Evolutionary conservation across 2,329 filamentous ascomycete species (phyloP), one percentile per base, ranked within the genome.

Genomic region (Lachnellula willkommii): DNA sequence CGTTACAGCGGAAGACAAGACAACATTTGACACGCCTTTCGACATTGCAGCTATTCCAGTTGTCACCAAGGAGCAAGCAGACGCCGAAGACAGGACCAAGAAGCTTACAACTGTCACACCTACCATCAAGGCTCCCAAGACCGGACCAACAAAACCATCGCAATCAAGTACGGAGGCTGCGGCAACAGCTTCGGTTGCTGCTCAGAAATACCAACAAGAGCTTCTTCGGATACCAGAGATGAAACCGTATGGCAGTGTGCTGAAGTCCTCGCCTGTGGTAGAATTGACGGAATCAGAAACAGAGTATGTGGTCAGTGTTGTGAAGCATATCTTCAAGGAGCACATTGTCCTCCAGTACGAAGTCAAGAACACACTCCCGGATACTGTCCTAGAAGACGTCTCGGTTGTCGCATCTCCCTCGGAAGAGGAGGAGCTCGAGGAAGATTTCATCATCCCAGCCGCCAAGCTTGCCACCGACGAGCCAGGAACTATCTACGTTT

Each of bases 261-360:
- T 99, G 77, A 97, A 96, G 77, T 96, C 92, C 45, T 95, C 90
- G 57, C 74, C 83, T 26, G 76, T 88, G 50, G 83, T 95, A 63
- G 93, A 96, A 73, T 85, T 99, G 60, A 97, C 94, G 17, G 94
- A 99, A 73, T 90, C 90, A 52, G 94, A 97, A 75, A 97, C 93
- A 20, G 94, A 99, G 73, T 99, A 99, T 67, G 91, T 96, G 50
- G 94, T 99, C 58, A 85, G 82, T 37, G 86, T 94, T 22, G 83
- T 96, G 73, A 99, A 99, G 79, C 94, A 99, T 71, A 85, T 99
- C 68, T 99, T 96, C 85, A 95, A 95, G 76, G 90, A 96, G 71
- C 90, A 97, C 69, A 79, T 99, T 68, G 93, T 99, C 36, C 77
- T 99, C 53, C 94, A 99, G 70, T 99, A 94, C 73, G 90, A 97